These are phyloP conservation scores for Eucalyptus regnans DNA, from an alignment of 345 rosid genomes.

Conservation along the genomic window DNA sequence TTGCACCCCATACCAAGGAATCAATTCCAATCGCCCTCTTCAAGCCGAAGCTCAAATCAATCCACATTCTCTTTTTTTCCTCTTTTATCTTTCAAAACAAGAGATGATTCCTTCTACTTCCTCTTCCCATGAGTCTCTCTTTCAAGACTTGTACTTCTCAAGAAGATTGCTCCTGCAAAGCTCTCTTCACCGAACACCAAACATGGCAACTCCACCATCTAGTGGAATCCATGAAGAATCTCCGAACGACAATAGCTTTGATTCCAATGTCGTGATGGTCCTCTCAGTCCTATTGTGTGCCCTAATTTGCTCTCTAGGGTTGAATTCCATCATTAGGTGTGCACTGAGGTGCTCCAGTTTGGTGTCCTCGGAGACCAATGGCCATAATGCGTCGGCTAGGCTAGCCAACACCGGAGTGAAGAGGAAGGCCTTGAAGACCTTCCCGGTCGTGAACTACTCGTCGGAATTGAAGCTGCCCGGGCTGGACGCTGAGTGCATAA, in stretches of 20 bases:
- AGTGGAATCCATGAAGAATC: background rate
- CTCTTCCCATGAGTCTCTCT: background rate
- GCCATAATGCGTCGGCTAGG: constrained; percentile 10
- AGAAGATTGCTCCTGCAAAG: constrained; percentile 28
- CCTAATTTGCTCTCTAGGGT: constrained; percentile 68
- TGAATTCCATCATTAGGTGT: constrained; percentile 68
- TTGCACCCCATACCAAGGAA: background rate
- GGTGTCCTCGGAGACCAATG: constrained; percentile 13
- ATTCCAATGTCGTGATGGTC: constrained; percentile 71
- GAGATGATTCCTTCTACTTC: constrained; percentile 10
- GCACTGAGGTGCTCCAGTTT: constrained; percentile 41
- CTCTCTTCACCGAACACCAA: background rate
- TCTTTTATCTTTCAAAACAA: background rate
- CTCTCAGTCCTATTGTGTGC: constrained; percentile 83
- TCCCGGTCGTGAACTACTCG: constrained; percentile 51
- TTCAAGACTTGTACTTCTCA: constrained; percentile 20
- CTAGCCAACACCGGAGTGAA: constrained; percentile 68
- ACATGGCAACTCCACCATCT: background rate
- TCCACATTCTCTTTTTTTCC: background rate
- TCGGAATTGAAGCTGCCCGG: constrained; percentile 41
- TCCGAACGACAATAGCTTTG: constrained; percentile 23
- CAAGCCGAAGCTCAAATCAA: background rate
- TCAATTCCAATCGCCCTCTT: background rate
- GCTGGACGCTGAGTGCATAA: constrained; percentile 56
- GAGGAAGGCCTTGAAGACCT: constrained; percentile 57